Percentiles rank a stretch among this genome's conserved stretches.
Conservation (phyloP, 108 stramenopile species). For the Cyclotella cryptica region DNA sequence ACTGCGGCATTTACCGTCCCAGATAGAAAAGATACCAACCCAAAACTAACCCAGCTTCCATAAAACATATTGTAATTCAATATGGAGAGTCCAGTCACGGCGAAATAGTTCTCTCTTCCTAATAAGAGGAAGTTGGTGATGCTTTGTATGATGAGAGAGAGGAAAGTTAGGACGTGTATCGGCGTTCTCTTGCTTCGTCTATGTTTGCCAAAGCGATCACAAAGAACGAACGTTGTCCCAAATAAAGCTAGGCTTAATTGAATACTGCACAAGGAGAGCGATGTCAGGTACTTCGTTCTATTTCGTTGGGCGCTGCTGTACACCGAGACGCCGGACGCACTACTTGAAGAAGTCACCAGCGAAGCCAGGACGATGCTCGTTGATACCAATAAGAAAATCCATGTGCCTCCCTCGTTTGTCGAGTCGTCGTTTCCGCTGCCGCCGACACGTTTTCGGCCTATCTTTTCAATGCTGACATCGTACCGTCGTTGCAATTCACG, state of each 20-base stretch:
- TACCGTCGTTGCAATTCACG: constrained; percentile 6
- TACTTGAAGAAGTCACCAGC: not conserved
- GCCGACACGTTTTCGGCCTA: not conserved
- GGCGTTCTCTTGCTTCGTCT: not conserved
- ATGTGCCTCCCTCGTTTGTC: not conserved
- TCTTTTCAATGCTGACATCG: not conserved
- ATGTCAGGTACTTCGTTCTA: not conserved
- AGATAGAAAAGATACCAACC: not conserved
- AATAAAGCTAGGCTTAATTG: not conserved
- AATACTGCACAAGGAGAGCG: constrained; percentile 12
- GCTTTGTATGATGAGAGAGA: not conserved
- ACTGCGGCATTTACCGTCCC: not conserved
- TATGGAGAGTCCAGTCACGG: not conserved
- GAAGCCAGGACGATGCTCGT: constrained; percentile 13
- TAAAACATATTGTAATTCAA: constrained; percentile 18
- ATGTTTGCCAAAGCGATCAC: no score
- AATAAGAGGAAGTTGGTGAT: constrained; percentile 12
- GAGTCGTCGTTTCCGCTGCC: not conserved
- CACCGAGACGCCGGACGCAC: not conserved
- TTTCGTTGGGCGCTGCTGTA: not conserved
- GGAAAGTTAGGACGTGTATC: not conserved
- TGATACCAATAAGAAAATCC: constrained; percentile 3
- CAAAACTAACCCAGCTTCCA: constrained; percentile 11
- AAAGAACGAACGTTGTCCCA: not conserved
- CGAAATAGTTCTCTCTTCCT: not conserved